These are phyloP conservation scores for Dactylis glomerata DNA, from an alignment of 176 grass and related monocot species.

Conservation along the genomic window DNA sequence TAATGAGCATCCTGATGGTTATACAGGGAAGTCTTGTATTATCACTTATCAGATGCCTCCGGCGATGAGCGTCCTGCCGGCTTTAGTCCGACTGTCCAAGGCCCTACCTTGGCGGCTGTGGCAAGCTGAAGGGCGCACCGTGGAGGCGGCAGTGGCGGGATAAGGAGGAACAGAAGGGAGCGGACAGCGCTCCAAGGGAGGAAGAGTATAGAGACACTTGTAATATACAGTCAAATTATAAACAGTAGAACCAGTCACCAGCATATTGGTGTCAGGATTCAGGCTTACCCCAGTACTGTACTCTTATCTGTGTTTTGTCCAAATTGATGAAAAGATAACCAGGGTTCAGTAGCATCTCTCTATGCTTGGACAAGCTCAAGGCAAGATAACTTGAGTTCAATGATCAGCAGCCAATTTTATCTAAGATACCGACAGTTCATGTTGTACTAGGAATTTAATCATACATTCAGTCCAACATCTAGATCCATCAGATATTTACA, in stretches of 20 bases:
- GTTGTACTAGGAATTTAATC: neutral
- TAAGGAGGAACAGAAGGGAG: neutral
- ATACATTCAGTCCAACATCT: neutral
- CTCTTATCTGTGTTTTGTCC: neutral
- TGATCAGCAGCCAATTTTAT: neutral
- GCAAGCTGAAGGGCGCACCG: too few species aligned
- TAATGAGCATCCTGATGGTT: too few species aligned
- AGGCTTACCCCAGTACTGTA: too few species aligned
- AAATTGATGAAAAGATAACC: neutral
- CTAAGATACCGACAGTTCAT: neutral
- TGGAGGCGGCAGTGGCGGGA: too few species aligned
- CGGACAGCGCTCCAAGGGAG: neutral
- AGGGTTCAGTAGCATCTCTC: neutral
- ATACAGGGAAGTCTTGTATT: too few species aligned
- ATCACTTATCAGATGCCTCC: too few species aligned
- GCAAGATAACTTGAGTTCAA: neutral
- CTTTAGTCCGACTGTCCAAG: too few species aligned
- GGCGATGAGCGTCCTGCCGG: too few species aligned
- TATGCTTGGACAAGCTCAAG: neutral
- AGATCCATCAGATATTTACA: conserved; percentile 23
- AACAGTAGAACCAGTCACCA: neutral
- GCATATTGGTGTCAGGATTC: neutral
- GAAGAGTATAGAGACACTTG: neutral
- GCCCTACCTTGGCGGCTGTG: too few species aligned
- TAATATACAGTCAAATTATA: neutral